Evolutionary conservation across 2,329 filamentous ascomycete species (phyloP), one percentile per base, ranked within the genome.

Genomic region (Trichoderma sp.): DNA sequence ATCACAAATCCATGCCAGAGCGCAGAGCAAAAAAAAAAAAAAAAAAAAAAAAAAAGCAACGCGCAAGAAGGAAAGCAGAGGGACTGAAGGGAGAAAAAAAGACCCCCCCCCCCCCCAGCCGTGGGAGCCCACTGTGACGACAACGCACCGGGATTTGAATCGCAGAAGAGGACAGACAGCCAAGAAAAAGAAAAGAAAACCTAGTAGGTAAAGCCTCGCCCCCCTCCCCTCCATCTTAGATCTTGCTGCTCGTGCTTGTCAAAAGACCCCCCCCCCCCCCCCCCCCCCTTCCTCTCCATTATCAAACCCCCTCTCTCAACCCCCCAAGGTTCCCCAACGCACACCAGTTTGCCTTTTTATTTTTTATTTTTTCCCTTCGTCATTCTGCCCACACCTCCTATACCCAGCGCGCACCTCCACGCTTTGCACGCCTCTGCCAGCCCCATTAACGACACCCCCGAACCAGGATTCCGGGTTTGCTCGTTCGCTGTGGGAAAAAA

Each of bases 361-460:
- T 58, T 54, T 54, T 52, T 60, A n/a, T n/a, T 59, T 46, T 56
- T 18, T 39, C 34, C n/a, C 13, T 34, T 65, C 51, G 61, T 65
- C 61, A 54, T 71, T 77, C 77, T 75, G 73, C 73, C 73, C 77
- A 79, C 77, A 76, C 78, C 76, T 77, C 78, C 37, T 71, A 74
- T 71, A 74, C 73, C 75, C 68, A 68, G 66, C 68, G 60, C 65
- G 68, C 68, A 68, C 66, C 68, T 59, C 68, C 74, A 72, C 76
- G 73, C 74, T 76, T 79, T 54, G 77, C 78, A 80, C 79, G 76
- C 79, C 79, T 79, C 79, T 74, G 75, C 73, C 75, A 77, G 75
- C 73, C 76, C 75, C 77, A 79, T 80, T 80, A 80, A 79, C 79
- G 79, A 80, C 79, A 80, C 79, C 77, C 79, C 79, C 79, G 69